Base-by-base conservation (phyloP, 352 stramenopile genomes). In the Phytopythium helicoides region DNA sequence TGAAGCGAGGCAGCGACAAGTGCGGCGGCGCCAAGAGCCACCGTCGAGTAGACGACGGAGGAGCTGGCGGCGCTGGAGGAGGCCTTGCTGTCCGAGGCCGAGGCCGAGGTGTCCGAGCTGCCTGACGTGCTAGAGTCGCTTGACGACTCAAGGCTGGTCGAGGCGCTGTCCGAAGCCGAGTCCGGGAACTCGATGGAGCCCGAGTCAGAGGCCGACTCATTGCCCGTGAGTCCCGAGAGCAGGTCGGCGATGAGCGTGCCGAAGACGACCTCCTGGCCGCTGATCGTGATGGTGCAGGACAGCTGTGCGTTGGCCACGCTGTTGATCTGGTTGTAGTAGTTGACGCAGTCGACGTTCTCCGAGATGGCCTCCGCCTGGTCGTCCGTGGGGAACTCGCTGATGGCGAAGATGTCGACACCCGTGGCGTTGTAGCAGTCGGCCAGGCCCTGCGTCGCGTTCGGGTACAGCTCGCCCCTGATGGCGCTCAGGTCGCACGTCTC, bases 261-360 rank as follows among this genome's bases (percentile, higher is more conserved):
- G 39, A 86, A 84, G 49, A 66, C 69, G 34, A 82, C 66, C 46
- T 68, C 25, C 3, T 73, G 58, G 14, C 71, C 77, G 25, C 65
- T 59, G 31, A 88, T 47, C 33, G 62, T 64, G 52, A 88, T 48
- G 26, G 81, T 80, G 55, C 77, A 88, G 40, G 82, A 68, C 47
- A 76, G 86, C 50, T 86, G 60, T 14, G 62, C 36, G 60, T 88
- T 88, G 28, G 77, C 77, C 37, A 77, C 68, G 47, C 83, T 57
- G 63, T 85, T 86, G 63, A 88, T 80, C 58, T 88, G 77, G 66
- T 88, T 88, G 34, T 83, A 51, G 53, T 76, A 86, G 46, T 83
- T 69, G n/a, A 70, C 76, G 58, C 77, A 88, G 49, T 74, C 75
- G 19, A 71, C 62, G 37, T 75, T 79, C 54, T 71, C 58, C 22